Evolutionary conservation across 208 protist genomes (phyloP).

Genomic region (Leishmania mexicana): DNA sequence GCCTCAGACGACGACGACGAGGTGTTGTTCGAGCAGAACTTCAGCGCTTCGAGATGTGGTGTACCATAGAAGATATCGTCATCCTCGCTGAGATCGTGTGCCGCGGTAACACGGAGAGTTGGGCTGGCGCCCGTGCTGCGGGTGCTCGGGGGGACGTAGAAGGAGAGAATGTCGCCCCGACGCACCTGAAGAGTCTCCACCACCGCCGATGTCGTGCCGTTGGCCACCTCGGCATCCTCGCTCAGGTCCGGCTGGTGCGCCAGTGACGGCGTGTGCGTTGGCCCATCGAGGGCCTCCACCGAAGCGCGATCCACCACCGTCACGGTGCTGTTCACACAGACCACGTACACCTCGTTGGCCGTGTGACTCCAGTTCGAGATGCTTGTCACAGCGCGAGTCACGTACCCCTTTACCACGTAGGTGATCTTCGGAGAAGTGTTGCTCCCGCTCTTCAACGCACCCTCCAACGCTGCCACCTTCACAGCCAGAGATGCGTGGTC

Average conservation of each 20-base stretch:
- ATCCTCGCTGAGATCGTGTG: neutral
- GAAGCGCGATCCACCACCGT: conserved; percentile 35
- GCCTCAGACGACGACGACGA: neutral
- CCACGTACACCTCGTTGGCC: conserved; percentile 59
- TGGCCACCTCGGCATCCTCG: neutral
- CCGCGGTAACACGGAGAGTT: neutral
- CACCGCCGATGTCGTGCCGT: neutral
- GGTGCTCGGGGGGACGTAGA: conserved; percentile 16
- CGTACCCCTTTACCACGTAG: conserved; percentile 57
- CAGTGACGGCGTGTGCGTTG: conserved; percentile 10
- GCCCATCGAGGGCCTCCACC: conserved; percentile 15
- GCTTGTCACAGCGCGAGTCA: conserved; percentile 23
- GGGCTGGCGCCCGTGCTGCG: neutral
- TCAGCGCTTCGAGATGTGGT: neutral
- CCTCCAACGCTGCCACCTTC: neutral
- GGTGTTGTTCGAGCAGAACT: neutral
- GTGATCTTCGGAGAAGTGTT: conserved; percentile 28
- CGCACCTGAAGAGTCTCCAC: conserved; percentile 29
- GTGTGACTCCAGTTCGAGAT: conserved; percentile 30
- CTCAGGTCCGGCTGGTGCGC: conserved; percentile 1
- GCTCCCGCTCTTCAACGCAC: neutral
- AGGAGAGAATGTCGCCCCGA: conserved; percentile 54
- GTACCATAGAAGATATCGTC: neutral
- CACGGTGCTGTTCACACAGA: conserved; percentile 50
- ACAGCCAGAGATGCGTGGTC: neutral